A percentile compares a stretch with the other conserved stretches of the same genome.
These are phyloP conservation scores for Salmacisia buchloeana DNA, from an alignment of 1,284 basidiomycete genomes.

Conservation along the genomic window DNA sequence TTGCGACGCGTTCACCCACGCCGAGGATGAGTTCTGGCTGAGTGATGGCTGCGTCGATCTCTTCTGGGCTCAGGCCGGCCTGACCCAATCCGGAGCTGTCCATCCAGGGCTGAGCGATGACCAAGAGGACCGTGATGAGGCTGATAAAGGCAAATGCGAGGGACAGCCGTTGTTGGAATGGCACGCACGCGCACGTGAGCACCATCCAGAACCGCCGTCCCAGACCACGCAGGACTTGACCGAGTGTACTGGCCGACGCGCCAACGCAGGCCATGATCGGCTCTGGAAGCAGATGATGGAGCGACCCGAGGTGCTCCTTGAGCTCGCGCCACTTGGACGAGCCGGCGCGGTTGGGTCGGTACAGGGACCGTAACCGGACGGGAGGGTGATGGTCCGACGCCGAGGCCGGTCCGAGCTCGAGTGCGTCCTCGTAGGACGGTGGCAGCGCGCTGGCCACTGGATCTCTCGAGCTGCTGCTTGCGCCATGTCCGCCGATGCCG, in stretches of 20 bases:
- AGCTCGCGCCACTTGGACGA: neutral
- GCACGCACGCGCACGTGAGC: conserved; percentile 3
- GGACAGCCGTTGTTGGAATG: neutral
- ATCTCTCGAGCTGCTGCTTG: too few species aligned
- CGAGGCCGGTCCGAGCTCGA: neutral
- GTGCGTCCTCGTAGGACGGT: conserved; percentile 3
- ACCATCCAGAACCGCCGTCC: neutral
- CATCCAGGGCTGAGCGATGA: conserved; percentile 1
- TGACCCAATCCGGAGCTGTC: neutral
- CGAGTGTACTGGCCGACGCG: neutral
- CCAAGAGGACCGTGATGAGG: neutral
- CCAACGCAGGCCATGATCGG: neutral
- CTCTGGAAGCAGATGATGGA: conserved; percentile 3
- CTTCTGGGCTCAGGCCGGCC: neutral
- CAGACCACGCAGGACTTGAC: neutral
- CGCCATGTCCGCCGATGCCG: neutral
- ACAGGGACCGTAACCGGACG: conserved; percentile 1
- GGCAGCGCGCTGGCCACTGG: neutral
- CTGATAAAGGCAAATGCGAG: conserved; percentile 3
- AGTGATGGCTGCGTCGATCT: neutral
- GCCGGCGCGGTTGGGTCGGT: neutral
- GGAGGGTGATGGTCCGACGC: conserved; percentile 1
- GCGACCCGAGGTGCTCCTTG: neutral
- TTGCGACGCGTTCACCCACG: neutral
- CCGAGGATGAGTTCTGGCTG: neutral